Conservation (phyloP, 345 rosid species). For the Eucalyptus curtisii region DNA sequence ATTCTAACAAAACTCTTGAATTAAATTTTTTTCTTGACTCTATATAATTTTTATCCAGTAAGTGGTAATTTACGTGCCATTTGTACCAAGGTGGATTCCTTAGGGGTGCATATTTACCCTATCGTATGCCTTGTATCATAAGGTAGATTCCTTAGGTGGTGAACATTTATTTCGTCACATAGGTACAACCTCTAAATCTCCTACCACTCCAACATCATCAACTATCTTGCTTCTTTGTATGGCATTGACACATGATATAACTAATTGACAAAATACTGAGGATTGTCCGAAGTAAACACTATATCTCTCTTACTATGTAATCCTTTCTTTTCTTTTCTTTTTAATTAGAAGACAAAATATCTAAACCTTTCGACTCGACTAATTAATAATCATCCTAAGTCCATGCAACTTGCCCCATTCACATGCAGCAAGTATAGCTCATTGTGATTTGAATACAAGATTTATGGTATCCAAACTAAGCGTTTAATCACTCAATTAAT, state of each 20-base stretch:
- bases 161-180: background rate
- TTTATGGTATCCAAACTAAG: background rate
- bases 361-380: background rate
- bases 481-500: background rate
- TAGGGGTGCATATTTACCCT: background rate
- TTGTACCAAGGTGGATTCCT: background rate
- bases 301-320: background rate
- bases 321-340: background rate
- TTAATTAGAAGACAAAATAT: background rate
- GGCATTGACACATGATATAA: background rate
- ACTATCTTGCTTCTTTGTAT: background rate
- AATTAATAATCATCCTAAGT: background rate
- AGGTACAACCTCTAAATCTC: background rate
- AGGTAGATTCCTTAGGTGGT: background rate
- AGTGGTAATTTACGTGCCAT: background rate
- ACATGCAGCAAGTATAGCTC: background rate
- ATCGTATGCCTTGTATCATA: background rate
- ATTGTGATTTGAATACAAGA: background rate
- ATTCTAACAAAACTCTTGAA: background rate
- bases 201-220: background rate
- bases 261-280: background rate
- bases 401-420: background rate
- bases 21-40: background rate
- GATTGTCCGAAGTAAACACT: background rate
- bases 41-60: background rate